phyloP scores from a whole-genome alignment of 1,284 basidiomycete genomes.

The Mycena sp. region DNA sequence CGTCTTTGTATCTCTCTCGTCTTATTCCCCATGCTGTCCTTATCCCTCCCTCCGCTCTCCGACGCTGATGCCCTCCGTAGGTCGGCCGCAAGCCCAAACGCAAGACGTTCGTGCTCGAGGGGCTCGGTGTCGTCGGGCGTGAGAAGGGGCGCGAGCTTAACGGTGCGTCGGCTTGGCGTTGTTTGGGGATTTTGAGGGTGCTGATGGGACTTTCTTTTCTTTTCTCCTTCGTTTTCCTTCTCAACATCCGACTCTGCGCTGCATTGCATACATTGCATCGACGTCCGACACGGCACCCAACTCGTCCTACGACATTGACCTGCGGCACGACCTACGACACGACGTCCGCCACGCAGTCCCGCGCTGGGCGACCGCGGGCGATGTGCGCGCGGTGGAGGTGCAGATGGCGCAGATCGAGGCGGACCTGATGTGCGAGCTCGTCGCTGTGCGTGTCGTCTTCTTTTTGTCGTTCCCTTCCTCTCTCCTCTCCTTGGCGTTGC shows the following conservation, averaged over 20 bases:
- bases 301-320: too few species aligned
- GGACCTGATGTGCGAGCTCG: constrained; percentile 73
- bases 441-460: constrained; percentile 54
- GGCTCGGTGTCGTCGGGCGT: constrained; percentile 60
- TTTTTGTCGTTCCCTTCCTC: neutral
- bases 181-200: too few species aligned
- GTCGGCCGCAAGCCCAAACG: constrained; percentile 77
- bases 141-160: constrained; percentile 52
- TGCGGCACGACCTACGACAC: constrained; percentile 56
- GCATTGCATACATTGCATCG: neutral
- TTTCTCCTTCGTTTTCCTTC: neutral
- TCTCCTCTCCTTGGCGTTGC: too few species aligned
- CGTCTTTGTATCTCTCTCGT: neutral
- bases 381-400: constrained; percentile 58
- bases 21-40: neutral
- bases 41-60: neutral
- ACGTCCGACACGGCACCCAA: too few species aligned
- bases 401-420: constrained; percentile 70
- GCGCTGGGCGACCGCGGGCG: constrained; percentile 59
- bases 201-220: neutral
- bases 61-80: constrained; percentile 42
- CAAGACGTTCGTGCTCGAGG: constrained; percentile 72
- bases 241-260: neutral
- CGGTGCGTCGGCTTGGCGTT: constrained; percentile 34
- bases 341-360: constrained; percentile 61